phyloP scores from a whole-genome alignment of 2,329 filamentous ascomycete genomes.

The Parafenestella ontariensis region DNA sequence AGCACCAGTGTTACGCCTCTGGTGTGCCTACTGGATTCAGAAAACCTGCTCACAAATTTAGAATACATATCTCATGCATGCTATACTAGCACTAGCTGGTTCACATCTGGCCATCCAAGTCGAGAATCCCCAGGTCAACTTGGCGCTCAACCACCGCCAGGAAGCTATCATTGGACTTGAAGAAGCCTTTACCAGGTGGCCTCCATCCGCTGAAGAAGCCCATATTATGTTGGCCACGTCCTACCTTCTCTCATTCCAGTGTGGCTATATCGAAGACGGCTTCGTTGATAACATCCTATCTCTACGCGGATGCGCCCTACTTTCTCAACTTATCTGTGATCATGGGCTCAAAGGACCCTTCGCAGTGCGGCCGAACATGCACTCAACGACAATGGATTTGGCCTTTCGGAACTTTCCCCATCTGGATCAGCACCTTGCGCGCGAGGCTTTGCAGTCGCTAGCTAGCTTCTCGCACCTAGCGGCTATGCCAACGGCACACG shows the following conservation, averaged over 20 bases:
- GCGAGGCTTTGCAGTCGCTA: conserved; percentile 19
- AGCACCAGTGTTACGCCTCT: neutral
- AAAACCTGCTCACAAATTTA: conserved; percentile 7
- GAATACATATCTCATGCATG: conserved; percentile 34
- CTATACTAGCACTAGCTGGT: conserved; percentile 31
- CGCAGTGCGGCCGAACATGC: conserved; percentile 10
- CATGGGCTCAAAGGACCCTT: conserved; percentile 22
- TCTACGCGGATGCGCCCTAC: conserved; percentile 25
- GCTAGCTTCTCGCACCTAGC: conserved; percentile 8
- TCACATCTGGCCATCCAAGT: conserved; percentile 29
- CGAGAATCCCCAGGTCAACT: conserved; percentile 8
- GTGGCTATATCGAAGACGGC: conserved; percentile 25
- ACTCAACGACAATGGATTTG: conserved; percentile 8
- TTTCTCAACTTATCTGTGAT: conserved; percentile 23
- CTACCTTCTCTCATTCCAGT: conserved; percentile 29
- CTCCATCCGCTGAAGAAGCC: conserved; percentile 26
- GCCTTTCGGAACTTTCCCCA: conserved; percentile 14
- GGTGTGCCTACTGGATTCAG: neutral
- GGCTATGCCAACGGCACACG: neutral
- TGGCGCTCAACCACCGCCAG: conserved; percentile 27
- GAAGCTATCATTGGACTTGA: conserved; percentile 30
- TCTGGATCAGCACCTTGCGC: conserved; percentile 15
- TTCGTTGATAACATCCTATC: conserved; percentile 28
- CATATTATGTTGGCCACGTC: conserved; percentile 34
- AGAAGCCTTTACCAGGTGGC: conserved; percentile 29